Evolutionary conservation across 306 rosid species (phyloP).

Genomic region (Citrullus amarus): DNA sequence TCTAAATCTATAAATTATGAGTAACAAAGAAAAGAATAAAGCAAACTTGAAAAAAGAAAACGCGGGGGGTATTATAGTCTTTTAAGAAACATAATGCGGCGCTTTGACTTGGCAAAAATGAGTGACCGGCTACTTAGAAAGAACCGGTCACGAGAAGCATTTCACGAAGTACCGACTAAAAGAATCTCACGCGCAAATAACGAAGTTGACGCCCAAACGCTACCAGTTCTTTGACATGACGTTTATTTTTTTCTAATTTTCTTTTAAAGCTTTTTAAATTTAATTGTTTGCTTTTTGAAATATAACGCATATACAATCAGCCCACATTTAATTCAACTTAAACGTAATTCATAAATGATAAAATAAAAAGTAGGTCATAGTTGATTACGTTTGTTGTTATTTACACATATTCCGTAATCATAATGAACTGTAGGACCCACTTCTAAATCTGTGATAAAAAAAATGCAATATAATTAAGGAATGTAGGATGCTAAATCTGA

Average conservation of each 20-base stretch:
- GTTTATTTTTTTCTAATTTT: not conserved
- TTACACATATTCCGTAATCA: no score
- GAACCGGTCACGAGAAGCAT: not conserved
- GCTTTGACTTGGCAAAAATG: not conserved
- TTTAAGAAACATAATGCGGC: not conserved
- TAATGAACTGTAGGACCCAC: no score
- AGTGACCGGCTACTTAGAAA: not conserved
- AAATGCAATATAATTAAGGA: no score
- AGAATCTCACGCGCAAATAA: not conserved
- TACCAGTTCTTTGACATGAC: not conserved
- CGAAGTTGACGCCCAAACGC: constrained; percentile 8
- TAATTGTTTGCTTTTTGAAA: not conserved
- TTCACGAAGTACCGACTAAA: not conserved
- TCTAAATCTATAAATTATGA: not conserved
- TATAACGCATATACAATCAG: not conserved
- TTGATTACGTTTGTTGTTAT: no score
- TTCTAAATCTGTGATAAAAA: no score
- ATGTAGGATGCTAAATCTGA: no score
- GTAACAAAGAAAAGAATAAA: not conserved
- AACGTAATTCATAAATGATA: no score
- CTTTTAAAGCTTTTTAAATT: not conserved
- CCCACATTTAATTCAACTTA: no score
- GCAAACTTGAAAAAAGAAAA: not conserved
- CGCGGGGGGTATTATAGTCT: not conserved
- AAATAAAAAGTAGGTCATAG: no score